phyloP scores from a whole-genome alignment of 306 rosid genomes.

The Fragaria vesca region DNA sequence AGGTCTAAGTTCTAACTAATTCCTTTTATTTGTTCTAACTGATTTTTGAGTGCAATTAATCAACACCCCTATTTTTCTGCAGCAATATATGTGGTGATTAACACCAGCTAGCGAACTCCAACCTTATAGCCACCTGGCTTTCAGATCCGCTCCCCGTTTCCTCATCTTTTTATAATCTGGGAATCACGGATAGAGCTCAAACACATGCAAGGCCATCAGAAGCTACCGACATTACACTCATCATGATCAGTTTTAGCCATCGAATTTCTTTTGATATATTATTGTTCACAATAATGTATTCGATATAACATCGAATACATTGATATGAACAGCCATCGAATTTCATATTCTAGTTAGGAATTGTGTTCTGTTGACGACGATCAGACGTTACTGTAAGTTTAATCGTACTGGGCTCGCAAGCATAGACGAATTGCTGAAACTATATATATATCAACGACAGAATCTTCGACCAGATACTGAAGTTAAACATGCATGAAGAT shows the following conservation, averaged over 20 bases:
- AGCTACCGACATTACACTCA: too few relatives aligned
- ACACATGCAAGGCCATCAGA: not conserved
- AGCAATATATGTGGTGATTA: not conserved
- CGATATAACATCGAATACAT: not conserved
- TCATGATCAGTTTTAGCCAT: not conserved
- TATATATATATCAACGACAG: not conserved
- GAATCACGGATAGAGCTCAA: not conserved
- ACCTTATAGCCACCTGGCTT: not conserved
- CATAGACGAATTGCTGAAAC: not conserved
- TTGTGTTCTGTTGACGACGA: not conserved
- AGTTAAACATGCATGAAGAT: not conserved
- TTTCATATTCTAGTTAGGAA: not conserved
- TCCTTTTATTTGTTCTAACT: too few relatives aligned
- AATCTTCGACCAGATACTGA: not conserved
- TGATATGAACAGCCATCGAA: not conserved
- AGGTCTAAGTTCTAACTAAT: too few relatives aligned
- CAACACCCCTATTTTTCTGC: not conserved
- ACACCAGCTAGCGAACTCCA: not conserved
- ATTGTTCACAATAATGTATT: too few relatives aligned
- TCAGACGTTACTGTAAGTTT: not conserved
- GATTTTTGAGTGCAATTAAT: not conserved
- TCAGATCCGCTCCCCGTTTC: not conserved
- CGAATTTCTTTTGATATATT: not conserved
- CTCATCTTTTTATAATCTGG: not conserved
- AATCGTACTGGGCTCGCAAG: not conserved